These are phyloP conservation scores for Veloporphyrellus conicus DNA, from an alignment of 1,284 basidiomycete species.

Conservation along the genomic window DNA sequence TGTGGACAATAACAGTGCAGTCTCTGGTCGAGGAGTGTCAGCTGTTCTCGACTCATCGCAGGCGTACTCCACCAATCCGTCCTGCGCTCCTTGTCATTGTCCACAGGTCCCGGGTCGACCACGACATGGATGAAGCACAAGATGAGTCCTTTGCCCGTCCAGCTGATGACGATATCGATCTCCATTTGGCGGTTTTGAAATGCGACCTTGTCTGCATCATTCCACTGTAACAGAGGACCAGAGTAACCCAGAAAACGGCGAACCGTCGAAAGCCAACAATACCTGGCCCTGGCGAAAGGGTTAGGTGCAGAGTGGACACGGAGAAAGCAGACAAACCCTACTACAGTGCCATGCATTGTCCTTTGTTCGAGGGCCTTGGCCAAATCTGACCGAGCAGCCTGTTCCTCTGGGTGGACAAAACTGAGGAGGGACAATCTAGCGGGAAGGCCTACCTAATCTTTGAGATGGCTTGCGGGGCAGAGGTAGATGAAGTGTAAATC, in stretches of 20 bases:
- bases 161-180: conserved; percentile 91
- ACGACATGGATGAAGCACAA: conserved; percentile 94
- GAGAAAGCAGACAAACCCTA: conserved; percentile 51
- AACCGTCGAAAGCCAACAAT: conserved; percentile 65
- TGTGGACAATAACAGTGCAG: conserved; percentile 53
- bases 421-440: conserved; percentile 74
- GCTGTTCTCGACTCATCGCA: conserved; percentile 50
- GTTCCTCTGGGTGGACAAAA: conserved; percentile 89
- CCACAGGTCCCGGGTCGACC: conserved; percentile 65
- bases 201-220: conserved; percentile 64
- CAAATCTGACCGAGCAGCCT: conserved; percentile 73
- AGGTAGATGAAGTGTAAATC: conserved; percentile 83
- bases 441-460: conserved; percentile 62
- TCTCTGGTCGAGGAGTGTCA: conserved; percentile 54
- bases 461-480: conserved; percentile 80
- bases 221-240: conserved; percentile 51
- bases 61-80: conserved; percentile 92
- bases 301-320: conserved; percentile 13
- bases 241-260: conserved; percentile 63
- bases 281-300: conserved; percentile 58
- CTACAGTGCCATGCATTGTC: conserved; percentile 88
- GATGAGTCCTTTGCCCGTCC: conserved; percentile 86
- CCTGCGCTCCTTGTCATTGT: conserved; percentile 82
- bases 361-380: conserved; percentile 73
- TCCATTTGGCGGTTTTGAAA: conserved; percentile 81